phyloP scores from a whole-genome alignment of 2,329 filamentous ascomycete species.

The Trichoderma polysporum region DNA sequence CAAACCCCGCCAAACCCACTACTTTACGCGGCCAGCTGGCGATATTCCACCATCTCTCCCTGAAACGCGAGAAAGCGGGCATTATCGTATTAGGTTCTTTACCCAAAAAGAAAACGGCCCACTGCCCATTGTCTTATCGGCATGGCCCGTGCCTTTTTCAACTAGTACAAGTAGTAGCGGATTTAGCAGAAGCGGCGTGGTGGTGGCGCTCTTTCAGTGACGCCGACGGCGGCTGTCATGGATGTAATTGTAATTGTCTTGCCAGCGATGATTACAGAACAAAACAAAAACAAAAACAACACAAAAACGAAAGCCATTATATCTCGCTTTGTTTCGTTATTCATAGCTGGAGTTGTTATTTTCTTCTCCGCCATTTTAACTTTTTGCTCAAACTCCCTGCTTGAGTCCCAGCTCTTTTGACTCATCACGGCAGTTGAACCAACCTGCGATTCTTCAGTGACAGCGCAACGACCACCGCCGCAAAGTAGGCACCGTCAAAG shows the following conservation, averaged over 20 bases:
- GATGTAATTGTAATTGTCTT: neutral
- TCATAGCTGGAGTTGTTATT: too few species aligned
- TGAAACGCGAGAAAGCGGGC: conserved; percentile 6
- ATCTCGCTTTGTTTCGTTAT: too few species aligned
- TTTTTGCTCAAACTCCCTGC: neutral
- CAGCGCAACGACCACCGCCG: neutral
- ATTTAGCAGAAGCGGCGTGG: neutral
- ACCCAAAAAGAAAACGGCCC: neutral
- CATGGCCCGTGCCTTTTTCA: conserved; percentile 16
- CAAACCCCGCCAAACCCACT: neutral
- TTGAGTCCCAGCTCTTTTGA: too few species aligned
- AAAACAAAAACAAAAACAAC: too few species aligned
- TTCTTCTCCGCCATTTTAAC: neutral
- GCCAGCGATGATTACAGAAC: neutral
- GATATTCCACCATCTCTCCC: neutral
- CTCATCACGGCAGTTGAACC: too few species aligned
- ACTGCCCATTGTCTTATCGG: neutral
- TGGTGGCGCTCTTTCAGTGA: neutral
- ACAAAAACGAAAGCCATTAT: too few species aligned
- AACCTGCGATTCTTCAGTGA: too few species aligned
- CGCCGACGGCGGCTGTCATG: neutral
- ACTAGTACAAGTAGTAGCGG: neutral
- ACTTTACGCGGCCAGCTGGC: neutral
- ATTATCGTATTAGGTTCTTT: too few species aligned
- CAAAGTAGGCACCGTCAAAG: neutral